Evolutionary conservation across 2,329 filamentous ascomycete species (phyloP).

Genomic region (Aspergillus sp.): DNA sequence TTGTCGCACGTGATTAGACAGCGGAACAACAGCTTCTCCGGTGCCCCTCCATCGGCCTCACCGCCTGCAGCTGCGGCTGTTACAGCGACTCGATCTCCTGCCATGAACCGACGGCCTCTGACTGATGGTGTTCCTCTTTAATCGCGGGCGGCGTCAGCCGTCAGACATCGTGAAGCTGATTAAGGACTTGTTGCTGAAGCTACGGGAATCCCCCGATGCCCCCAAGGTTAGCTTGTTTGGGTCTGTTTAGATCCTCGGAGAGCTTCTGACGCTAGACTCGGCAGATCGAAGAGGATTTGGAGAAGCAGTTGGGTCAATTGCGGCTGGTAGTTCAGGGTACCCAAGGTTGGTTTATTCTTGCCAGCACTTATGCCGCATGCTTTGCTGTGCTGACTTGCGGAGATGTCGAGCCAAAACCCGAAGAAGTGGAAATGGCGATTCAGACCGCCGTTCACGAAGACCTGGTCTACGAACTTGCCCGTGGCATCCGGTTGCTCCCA

Average conservation of each 20-base stretch:
- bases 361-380: too few species aligned
- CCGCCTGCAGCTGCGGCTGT: background rate
- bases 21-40: too few species aligned
- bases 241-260: slow-evolving; percentile 6
- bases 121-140: slow-evolving; percentile 62
- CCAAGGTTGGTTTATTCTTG: slow-evolving; percentile 58
- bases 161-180: slow-evolving; percentile 54
- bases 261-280: slow-evolving; percentile 9
- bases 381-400: slow-evolving; percentile 7
- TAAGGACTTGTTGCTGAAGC: slow-evolving; percentile 53
- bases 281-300: slow-evolving; percentile 75
- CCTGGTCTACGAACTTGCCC: slow-evolving; percentile 72
- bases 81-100: slow-evolving; percentile 7
- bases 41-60: too few species aligned
- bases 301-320: slow-evolving; percentile 79
- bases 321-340: slow-evolving; percentile 90
- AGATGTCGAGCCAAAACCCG: slow-evolving; percentile 80
- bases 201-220: slow-evolving; percentile 49
- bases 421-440: slow-evolving; percentile 80
- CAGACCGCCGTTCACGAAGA: slow-evolving; percentile 80
- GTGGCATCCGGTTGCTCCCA: slow-evolving; percentile 72
- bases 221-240: slow-evolving; percentile 42
- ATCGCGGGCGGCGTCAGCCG: slow-evolving; percentile 51
- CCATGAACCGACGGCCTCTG: slow-evolving; percentile 5
- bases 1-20: too few species aligned